phyloP scores from a whole-genome alignment of 192 early-diverging fungal genomes.

The Backusella sp. region DNA sequence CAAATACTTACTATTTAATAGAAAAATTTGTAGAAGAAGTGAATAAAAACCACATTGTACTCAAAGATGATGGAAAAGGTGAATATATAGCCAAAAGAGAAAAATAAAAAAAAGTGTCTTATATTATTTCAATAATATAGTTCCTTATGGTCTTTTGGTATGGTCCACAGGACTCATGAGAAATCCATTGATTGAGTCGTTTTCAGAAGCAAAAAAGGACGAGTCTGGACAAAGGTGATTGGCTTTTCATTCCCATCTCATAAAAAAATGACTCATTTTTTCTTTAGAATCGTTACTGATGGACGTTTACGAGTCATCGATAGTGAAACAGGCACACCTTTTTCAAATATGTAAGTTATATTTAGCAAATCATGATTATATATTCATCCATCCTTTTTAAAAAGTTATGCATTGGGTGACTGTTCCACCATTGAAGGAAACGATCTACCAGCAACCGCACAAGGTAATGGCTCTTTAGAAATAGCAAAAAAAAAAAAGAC shows the following conservation, averaged over 20 bases:
- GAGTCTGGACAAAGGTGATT: conserved; percentile 27
- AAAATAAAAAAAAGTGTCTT: too few species aligned
- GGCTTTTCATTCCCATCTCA: not conserved
- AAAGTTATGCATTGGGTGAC: conserved; percentile 83
- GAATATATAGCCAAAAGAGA: not conserved
- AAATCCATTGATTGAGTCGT: conserved; percentile 55
- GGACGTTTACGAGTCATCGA: conserved; percentile 71
- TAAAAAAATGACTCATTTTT: not conserved
- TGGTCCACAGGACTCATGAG: conserved; percentile 78
- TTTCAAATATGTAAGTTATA: conserved; percentile 49
- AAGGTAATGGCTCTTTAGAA: conserved; percentile 38
- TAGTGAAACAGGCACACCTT: conserved; percentile 50
- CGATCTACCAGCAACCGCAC: conserved; percentile 80
- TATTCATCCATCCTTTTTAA: not conserved
- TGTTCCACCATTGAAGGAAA: conserved; percentile 82
- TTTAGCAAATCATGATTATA: not conserved
- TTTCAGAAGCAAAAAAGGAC: conserved; percentile 42
- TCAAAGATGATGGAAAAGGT: conserved; percentile 51
- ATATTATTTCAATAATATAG: conserved; percentile 10
- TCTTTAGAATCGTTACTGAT: conserved; percentile 74
- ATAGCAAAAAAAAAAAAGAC: not conserved
- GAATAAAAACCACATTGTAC: conserved; percentile 45
- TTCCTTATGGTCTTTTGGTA: conserved; percentile 69
- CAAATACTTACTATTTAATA: not conserved
- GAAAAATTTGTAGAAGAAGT: conserved; percentile 47